A percentile compares a stretch with the other conserved stretches of the same genome.
Conservation (phyloP, 1,284 basidiomycete species). For the Boletus sp. region DNA sequence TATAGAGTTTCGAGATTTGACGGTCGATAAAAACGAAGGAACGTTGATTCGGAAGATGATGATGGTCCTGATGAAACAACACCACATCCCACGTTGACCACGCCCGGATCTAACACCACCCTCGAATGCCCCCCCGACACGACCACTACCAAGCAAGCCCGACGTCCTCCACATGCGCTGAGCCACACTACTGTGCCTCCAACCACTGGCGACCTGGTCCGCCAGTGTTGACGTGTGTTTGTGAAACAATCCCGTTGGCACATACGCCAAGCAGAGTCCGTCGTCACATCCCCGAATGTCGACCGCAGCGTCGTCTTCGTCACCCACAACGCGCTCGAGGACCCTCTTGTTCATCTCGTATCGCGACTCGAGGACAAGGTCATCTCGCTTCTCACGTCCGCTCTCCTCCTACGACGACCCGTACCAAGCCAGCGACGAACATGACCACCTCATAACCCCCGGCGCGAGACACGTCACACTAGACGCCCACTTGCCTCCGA, state of each 20-base stretch:
- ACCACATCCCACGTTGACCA: not conserved
- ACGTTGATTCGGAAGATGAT: constrained; percentile 10
- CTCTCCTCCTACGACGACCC: constrained; percentile 39
- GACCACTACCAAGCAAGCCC: not conserved
- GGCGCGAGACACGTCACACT: constrained; percentile 46
- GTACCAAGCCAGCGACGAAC: constrained; percentile 57
- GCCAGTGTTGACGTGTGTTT: constrained; percentile 30
- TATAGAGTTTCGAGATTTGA: constrained; percentile 26
- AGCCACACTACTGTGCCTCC: too few relatives aligned
- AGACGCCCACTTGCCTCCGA: constrained; percentile 65
- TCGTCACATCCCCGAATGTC: constrained; percentile 26
- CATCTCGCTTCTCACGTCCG: constrained; percentile 44
- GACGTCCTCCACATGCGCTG: not conserved
- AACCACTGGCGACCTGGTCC: too few relatives aligned
- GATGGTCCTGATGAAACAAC: constrained; percentile 10
- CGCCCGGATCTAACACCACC: constrained; percentile 4
- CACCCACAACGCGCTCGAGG: constrained; percentile 73
- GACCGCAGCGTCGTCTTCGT: constrained; percentile 31
- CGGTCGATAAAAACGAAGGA: constrained; percentile 20
- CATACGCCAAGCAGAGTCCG: constrained; percentile 10
- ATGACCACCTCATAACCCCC: constrained; percentile 61
- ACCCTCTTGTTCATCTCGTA: constrained; percentile 95
- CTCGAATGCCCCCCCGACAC: too few relatives aligned
- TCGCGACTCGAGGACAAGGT: constrained; percentile 69
- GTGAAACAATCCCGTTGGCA: constrained; percentile 8